Evolutionary conservation across 495 filamentous ascomycete species (phyloP), one percentile per base, ranked within the genome.

Genomic region (Bryoglossum gracile): DNA sequence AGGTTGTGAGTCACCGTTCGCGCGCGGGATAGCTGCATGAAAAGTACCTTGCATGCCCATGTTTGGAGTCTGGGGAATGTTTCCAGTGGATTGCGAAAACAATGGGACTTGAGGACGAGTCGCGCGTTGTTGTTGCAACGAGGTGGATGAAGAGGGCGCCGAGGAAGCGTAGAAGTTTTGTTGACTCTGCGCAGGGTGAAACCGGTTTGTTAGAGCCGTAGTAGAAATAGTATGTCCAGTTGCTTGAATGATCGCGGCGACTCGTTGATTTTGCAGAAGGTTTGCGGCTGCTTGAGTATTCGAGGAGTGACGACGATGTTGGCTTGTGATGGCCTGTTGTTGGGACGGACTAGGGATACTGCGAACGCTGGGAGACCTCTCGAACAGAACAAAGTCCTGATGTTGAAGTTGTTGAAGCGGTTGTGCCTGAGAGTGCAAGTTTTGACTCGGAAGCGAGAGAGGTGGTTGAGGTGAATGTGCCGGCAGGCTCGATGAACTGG

Each of bases 401-500:
- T 74, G 62, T 21, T 62, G 66, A 8, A 65, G 63, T 23, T 48
- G 54, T 14, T 38, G 17, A 37, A 39, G 19, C 39, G 43, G 50
- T 44, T 11, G 14, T 60, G 66, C 26, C 13, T 30, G 26, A 30
- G 26, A 30, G 26, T 30, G 40, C 24, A 32, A 36, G 56, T 63
- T 52, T 63, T 67, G 60, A 58, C 63, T n/a, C n/a, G n/a, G n/a
- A n/a, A n/a, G n/a, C n/a, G n/a, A n/a, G n/a, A n/a, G 58, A 57
- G 46, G 23, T 2, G 17, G 60, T 63, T 73, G 74, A 67, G 71
- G 70, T 66, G 74, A 65, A 66, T 65, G 60, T 66, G 73, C 75
- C 75, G 73, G 73, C 74, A 69, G 74, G 73, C 70, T 74, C 60
- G 68, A 60, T 55, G 75, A 71, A 74, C 66, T 76, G 69, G 74